Evolutionary conservation across 345 rosid species (phyloP), one percentile per base, ranked within the genome.

Genomic region (Gossypium stocksii): DNA sequence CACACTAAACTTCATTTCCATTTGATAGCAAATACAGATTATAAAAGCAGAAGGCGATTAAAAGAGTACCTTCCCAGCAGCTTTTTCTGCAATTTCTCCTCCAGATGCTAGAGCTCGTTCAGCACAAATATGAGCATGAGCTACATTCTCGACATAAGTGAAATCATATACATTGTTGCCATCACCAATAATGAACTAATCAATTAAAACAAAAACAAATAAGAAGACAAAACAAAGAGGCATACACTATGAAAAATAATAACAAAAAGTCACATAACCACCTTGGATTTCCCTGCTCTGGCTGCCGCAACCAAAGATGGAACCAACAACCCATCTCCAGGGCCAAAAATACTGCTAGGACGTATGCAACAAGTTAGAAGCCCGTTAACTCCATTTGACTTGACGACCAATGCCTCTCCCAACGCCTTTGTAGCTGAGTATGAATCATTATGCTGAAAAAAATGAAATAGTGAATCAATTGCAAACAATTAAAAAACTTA

Each of bases 71-170:
- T 94, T 90, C 70, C 98, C 98, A 66, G 97, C 86, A 75, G 97
- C 98, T 79, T 84, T 92, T 73, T 85, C 80, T 46, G 95, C 86
- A 74, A 86, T 87, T 64, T 85, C 86, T 76, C 84, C 89, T 75
- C 83, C 90, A 3, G 97, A 88, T 66, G 98, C 92, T 78, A 94
- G 86, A 86, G 98, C 91, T 81, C 90, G 82, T 81, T 94, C 98
- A 80, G 97, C 97, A 79, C 98, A 91, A 71, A 91, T 78, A 84
- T 92, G 97, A 67, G 95, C 93, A 82, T 92, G 97, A 63, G 95
- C 97, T 82, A 92, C 97, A 85, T 94, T 94, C 82, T 89, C 97
- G 66, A 91, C 98, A 72, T 86, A 92, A 57, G 97, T 92, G 82
- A 92, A 91, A 81, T 92, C 98, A 29, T 86, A 88, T 45, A 85